phyloP scores from a whole-genome alignment of 1,284 basidiomycete genomes.

The Trichosporon coremiiforme region DNA sequence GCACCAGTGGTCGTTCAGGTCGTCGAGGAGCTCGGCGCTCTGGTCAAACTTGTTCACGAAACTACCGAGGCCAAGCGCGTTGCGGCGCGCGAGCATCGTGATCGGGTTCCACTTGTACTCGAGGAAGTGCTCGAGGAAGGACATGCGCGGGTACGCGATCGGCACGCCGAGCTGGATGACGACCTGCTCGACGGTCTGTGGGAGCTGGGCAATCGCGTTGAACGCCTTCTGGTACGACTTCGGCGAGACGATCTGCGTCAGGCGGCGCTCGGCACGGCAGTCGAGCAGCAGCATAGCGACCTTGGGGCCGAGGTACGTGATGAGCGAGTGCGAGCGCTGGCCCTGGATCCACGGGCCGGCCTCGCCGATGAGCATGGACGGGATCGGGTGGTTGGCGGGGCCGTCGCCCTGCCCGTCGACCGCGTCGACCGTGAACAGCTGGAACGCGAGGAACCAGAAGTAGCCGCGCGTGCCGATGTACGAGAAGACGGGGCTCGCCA shows the following conservation, averaged over 20 bases:
- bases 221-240: constrained; percentile 74
- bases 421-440: constrained; percentile 78
- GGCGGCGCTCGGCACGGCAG: constrained; percentile 83
- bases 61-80: constrained; percentile 66
- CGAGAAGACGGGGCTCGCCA: constrained; percentile 74
- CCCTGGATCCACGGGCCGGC: constrained; percentile 70
- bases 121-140: constrained; percentile 70
- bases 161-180: constrained; percentile 72
- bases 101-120: constrained; percentile 81
- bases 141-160: constrained; percentile 85
- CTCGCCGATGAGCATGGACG: constrained; percentile 72
- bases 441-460: constrained; percentile 86
- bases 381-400: constrained; percentile 65
- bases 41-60: constrained; percentile 89
- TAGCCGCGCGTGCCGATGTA: constrained; percentile 71
- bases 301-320: constrained; percentile 62
- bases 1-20: constrained; percentile 91
- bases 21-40: constrained; percentile 86
- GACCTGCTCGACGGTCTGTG: constrained; percentile 72
- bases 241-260: constrained; percentile 73
- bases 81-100: constrained; percentile 64
- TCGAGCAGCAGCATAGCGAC: constrained; percentile 76
- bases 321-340: constrained; percentile 76
- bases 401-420: constrained; percentile 70
- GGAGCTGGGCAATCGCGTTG: constrained; percentile 63